A percentile compares a stretch with the other conserved stretches of the same genome.
phyloP scores from a whole-genome alignment of 2,329 filamentous ascomycete species.

The Fusarium heterosporum region DNA sequence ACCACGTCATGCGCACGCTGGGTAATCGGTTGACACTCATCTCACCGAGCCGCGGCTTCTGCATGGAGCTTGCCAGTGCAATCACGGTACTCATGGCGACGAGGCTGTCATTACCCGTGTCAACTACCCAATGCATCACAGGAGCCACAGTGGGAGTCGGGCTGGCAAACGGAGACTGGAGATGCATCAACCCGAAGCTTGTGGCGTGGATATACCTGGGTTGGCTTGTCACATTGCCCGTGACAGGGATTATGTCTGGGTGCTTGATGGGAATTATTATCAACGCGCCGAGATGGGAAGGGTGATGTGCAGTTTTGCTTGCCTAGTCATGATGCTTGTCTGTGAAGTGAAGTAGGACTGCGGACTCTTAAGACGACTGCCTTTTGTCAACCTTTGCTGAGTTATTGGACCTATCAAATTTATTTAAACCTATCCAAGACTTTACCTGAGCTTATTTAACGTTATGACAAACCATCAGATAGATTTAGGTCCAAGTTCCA shows the following conservation, averaged over 20 bases:
- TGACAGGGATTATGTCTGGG: constrained; percentile 63
- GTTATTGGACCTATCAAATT: too few species aligned
- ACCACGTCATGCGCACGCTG: constrained; percentile 73
- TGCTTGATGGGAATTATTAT: constrained; percentile 66
- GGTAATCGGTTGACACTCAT: constrained; percentile 72
- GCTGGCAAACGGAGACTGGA: constrained; percentile 68
- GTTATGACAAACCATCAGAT: too few species aligned
- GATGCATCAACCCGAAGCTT: constrained; percentile 71
- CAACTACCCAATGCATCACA: constrained; percentile 73
- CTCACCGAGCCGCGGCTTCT: constrained; percentile 69
- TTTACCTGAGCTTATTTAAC: too few species aligned
- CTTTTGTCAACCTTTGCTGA: too few species aligned
- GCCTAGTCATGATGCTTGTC: constrained; percentile 18
- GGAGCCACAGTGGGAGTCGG: constrained; percentile 73
- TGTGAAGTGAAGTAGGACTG: too few species aligned
- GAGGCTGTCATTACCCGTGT: constrained; percentile 66
- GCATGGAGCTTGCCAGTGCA: constrained; percentile 70
- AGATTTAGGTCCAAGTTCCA: too few species aligned
- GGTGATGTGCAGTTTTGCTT: constrained; percentile 4
- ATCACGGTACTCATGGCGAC: constrained; percentile 71
- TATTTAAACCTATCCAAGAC: too few species aligned
- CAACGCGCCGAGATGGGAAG: constrained; percentile 60
- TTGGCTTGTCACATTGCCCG: constrained; percentile 64
- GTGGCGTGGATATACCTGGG: constrained; percentile 67
- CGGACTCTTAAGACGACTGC: too few species aligned